These are phyloP conservation scores for Plasmodium vivax DNA, from an alignment of 169 alveolate genomes.

Conservation along the genomic window DNA sequence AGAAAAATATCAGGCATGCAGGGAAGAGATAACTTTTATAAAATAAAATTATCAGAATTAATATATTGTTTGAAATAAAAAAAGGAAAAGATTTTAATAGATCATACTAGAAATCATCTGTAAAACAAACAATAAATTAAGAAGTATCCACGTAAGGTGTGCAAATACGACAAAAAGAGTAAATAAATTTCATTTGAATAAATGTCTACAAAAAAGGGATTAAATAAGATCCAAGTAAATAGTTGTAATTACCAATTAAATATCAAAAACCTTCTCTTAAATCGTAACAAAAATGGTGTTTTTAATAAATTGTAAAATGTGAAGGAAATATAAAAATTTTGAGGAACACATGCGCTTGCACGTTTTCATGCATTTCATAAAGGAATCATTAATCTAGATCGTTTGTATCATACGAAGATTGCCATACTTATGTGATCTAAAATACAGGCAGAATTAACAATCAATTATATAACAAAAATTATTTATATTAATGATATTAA, in stretches of 20 bases:
- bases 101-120: background rate
- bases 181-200: background rate
- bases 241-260: background rate
- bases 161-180: background rate
- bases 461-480: too few relatives aligned
- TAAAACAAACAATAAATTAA: background rate
- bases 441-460: too few relatives aligned
- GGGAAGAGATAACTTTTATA: background rate
- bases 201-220: background rate
- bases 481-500: too few relatives aligned
- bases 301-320: too few relatives aligned
- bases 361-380: too few relatives aligned
- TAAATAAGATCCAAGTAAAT: background rate
- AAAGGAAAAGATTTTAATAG: background rate
- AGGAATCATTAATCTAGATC: too few relatives aligned
- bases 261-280: background rate
- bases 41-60: background rate
- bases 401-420: too few relatives aligned
- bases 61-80: background rate
- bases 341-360: too few relatives aligned
- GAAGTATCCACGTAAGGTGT: background rate
- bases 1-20: background rate
- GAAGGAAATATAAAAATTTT: too few relatives aligned
- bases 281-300: background rate
- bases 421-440: too few relatives aligned